Evolutionary conservation across 2,329 filamentous ascomycete genomes (phyloP), one percentile per base, ranked within the genome.

Genomic region (Cladosporium sp.): DNA sequence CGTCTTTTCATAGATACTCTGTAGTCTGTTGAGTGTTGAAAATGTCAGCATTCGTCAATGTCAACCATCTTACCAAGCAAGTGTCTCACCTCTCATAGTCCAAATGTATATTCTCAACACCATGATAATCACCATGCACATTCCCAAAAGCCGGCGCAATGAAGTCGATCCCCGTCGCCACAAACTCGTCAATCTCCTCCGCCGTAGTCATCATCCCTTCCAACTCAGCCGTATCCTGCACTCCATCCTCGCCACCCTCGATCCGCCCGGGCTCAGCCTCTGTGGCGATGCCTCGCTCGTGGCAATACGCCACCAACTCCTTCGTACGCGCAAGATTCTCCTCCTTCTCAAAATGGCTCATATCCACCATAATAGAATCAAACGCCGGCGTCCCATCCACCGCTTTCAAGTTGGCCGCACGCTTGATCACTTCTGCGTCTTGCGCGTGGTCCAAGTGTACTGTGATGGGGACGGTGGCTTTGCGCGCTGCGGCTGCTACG

Each of bases 361-460:
- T 92, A 77, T 92, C 90, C 0, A 92, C 86, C 89, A 92, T 92
- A 74, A 92, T 91, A 68, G 84, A 86, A 77, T 92, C 89, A 71
- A 91, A 91, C 2, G 79, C 79, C 4, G 84, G 74, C 15, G 74
- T 75, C 5, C 74, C 74, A 26, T 76, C 74, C 30, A 61, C 66
- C 5, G 69, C 69, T 52, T 66, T 66, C 38, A 72, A 65, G 26
- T 65, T 69, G 5, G 78, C 77, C 30, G 80, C 80, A 34, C 67
- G 65, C 67, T 77, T 76, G 63, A 81, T 80, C 36, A 82, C 75
- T 3, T 77, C 78, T 1, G 78, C 78, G 70, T 80, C 75, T 66
- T 82, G 80, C 2, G 80, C 80, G 67, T 83, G 81, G 65, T 83
- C 81, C 70, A 83, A 79, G 71, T 83, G 81, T n/a, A 83, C 69